Evolutionary conservation across 2,329 filamentous ascomycete genomes (phyloP).

Genomic region (Curvularia hawaiiensis): DNA sequence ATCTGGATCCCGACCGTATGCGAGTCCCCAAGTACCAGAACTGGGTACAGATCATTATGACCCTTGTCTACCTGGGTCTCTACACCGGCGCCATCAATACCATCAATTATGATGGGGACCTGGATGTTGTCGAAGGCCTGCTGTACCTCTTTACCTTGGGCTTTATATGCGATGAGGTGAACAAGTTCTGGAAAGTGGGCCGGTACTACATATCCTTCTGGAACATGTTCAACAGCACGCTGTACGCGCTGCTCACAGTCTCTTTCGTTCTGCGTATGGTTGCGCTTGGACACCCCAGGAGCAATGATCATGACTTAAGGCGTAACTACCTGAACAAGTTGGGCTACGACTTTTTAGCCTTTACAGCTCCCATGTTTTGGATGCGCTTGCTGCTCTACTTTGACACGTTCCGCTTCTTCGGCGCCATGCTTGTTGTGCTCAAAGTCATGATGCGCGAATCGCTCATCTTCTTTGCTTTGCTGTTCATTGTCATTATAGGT

Average conservation of each 20-base stretch:
- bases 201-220: constrained; percentile 92
- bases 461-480: constrained; percentile 92
- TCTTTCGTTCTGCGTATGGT: constrained; percentile 81
- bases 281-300: constrained; percentile 67
- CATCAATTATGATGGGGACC: constrained; percentile 80
- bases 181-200: constrained; percentile 94
- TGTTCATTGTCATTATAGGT: constrained; percentile 79
- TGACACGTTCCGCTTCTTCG: constrained; percentile 93
- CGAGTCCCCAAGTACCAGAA: constrained; percentile 93
- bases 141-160: constrained; percentile 91
- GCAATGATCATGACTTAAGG: constrained; percentile 43
- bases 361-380: constrained; percentile 97
- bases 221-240: constrained; percentile 89
- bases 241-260: constrained; percentile 79
- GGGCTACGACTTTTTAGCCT: constrained; percentile 93
- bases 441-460: constrained; percentile 73
- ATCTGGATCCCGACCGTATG: constrained; percentile 95
- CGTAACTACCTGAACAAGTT: constrained; percentile 74
- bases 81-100: constrained; percentile 95
- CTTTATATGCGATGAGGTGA: constrained; percentile 84
- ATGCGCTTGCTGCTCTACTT: constrained; percentile 88
- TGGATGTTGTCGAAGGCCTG: constrained; percentile 82
- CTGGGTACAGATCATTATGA: constrained; percentile 82
- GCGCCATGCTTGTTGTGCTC: constrained; percentile 95
- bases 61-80: constrained; percentile 78